Conservation (phyloP, 2,329 filamentous ascomycete genomes). For the Colletotrichum lentis region DNA sequence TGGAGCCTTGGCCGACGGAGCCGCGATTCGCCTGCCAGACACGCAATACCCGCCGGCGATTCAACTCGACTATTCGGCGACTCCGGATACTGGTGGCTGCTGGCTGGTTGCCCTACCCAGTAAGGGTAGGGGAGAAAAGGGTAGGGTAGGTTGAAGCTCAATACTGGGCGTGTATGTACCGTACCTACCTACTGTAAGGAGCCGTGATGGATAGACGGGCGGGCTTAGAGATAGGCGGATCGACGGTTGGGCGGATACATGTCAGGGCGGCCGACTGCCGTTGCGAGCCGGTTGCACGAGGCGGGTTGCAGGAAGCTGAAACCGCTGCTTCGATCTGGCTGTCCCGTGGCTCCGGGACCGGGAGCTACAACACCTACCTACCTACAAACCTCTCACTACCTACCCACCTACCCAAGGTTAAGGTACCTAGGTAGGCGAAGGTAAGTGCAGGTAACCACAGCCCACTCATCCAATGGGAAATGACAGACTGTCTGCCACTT, state of each 20-base stretch:
- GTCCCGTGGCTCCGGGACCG: slow-evolving; percentile 17
- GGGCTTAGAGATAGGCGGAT: not conserved
- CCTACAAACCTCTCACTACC: no score
- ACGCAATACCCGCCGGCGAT: not conserved
- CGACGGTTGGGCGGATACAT: not conserved
- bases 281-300: slow-evolving; percentile 18
- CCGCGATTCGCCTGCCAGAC: slow-evolving; percentile 16
- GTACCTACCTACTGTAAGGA: no score
- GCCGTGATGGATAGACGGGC: no score
- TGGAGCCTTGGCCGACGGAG: slow-evolving; percentile 11
- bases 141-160: not conserved
- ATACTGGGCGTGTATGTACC: not conserved
- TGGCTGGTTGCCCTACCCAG: not conserved
- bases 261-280: slow-evolving; percentile 4
- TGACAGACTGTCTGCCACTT: no score
- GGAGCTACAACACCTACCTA: not conserved
- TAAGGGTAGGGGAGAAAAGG: not conserved
- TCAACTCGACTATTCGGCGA: not conserved
- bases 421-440: no score
- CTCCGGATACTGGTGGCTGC: not conserved
- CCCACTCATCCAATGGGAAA: no score
- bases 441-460: no score
- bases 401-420: no score
- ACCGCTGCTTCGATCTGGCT: slow-evolving; percentile 18
- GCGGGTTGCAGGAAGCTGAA: slow-evolving; percentile 32